Evolutionary conservation across 306 rosid species (phyloP), one percentile per base, ranked within the genome.

Genomic region (Prunus dulcis): DNA sequence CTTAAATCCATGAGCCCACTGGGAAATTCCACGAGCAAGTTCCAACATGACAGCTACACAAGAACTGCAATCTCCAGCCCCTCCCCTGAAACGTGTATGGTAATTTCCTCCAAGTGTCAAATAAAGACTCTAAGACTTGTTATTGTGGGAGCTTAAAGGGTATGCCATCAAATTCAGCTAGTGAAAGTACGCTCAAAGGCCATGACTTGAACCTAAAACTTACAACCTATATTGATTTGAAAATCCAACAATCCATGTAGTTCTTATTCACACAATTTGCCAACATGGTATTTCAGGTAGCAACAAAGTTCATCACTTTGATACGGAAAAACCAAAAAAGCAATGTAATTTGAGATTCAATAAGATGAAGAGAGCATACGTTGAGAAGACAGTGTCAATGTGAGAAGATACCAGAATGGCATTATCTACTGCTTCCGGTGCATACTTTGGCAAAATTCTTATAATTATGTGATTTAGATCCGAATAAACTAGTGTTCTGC

Each of bases 61-160:
- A 9, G 97, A 92, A 82, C 97, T 95, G 82, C 97, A 95, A 83
- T 95, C 98, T 85, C 98, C 97, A 9, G 98, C 97, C 49, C 98
- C 98, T 92, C 74, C 96, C 64, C 98, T 95, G 93, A 83, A 77
- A 82, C 83, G 85, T 55, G 78, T 70, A 78, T n/a, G 70, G 3
- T 10, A 60, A 18, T 60, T 72, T 82, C 34, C 32, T 67, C 81
- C 65, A 47, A 63, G 80, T 78, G 52, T 64, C 63, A 67, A 1
- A 49, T 69, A 61, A 68, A 66, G 55, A 68, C 25, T 27, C 46
- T 19, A 23, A n/a, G 25, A 62, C 67, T 45, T 3, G 34, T n/a
- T 71, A 66, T 71, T 53, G 52, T 49, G 57, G 57, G 45, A 60
- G 64, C 17, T 60, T 2, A 23, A 25, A 23, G 30, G 3, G 13